phyloP scores from a whole-genome alignment of 1,139 yeast species.

The Yamadazyma atmosphaerica region DNA sequence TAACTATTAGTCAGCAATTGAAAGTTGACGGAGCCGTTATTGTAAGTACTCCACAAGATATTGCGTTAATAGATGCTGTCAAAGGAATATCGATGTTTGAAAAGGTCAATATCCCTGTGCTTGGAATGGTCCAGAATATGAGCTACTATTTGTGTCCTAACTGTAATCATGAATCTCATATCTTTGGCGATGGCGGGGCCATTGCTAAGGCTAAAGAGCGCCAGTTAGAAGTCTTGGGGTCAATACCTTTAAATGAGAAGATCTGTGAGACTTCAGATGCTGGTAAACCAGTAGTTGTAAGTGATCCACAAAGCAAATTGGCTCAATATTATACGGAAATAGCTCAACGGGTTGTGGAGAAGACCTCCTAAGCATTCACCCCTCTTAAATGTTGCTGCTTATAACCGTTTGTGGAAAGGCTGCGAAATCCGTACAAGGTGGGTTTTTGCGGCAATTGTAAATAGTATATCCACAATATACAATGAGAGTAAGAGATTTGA shows the following conservation, averaged over 20 bases:
- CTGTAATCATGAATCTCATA: constrained; percentile 61
- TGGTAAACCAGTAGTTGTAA: constrained; percentile 64
- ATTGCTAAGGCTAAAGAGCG: constrained; percentile 53
- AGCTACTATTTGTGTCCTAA: constrained; percentile 70
- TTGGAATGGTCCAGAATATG: constrained; percentile 86
- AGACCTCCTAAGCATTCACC: constrained; percentile 1
- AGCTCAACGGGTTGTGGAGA: constrained; percentile 32
- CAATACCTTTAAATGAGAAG: constrained; percentile 65
- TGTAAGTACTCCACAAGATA: constrained; percentile 86
- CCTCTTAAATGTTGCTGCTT: background rate
- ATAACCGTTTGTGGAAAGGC: constrained; percentile 1
- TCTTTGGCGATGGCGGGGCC: constrained; percentile 74
- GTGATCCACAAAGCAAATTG: constrained; percentile 37
- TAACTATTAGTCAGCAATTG: constrained; percentile 78
- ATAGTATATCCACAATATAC: background rate
- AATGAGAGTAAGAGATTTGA: background rate
- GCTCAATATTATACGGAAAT: constrained; percentile 44
- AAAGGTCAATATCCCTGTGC: constrained; percentile 70
- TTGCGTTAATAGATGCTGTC: constrained; percentile 78
- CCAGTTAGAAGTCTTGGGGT: constrained; percentile 56
- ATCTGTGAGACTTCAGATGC: constrained; percentile 62
- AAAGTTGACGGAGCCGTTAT: constrained; percentile 76
- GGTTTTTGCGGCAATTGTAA: constrained; percentile 3
- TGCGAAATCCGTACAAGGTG: constrained; percentile 1
- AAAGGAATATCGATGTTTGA: constrained; percentile 80